Evolutionary conservation across 2,329 filamentous ascomycete species (phyloP), one percentile per base, ranked within the genome.

Genomic region (Pseudogymnoascus destructans): DNA sequence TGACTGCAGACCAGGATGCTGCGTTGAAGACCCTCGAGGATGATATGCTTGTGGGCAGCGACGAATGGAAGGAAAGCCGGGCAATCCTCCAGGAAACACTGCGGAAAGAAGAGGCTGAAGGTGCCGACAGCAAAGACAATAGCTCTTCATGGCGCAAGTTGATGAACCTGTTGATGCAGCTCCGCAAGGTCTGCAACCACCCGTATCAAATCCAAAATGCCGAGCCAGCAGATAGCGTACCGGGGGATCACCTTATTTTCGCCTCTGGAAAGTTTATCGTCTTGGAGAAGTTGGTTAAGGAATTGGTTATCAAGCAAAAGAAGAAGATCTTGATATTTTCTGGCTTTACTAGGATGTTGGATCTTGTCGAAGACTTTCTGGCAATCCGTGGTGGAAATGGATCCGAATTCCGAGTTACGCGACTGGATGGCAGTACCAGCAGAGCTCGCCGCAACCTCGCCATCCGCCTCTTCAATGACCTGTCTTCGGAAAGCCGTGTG

Each of bases 161-260:
- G 57, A 95, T 86, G 78, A 97, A 98, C 66, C 93, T 98, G 32
- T 73, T 98, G 49, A 88, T 96, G 80, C 93, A 97, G 70, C 77
- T 98, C 15, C 82, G 93, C 17, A 97, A 96, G 69, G 95, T 90
- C 61, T 77, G 97, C 3, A 95, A 92, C 63, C 93, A 98, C 70
- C 92, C 93, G 0, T 98, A 69, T 36, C 64, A 66, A 19, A 64
- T 69, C n/a, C 19, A 38, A 5, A 60, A 67, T 56, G 66, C 64
- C 6, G 64, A 67, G 52, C 67, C 65, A 1, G 61, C 66, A 40
- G 96, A 78, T 1, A 73, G 75, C 3, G 74, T 82, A 2, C 79
- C 86, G 42, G 84, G 90, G 64, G 81, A 83, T 17, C 95, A 95
- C 66, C 76, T 97, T 1, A 81, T 97, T 0, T 89, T 95, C 65